Conservation (phyloP, 257 asterid species). For the Solanum chaucha region DNA sequence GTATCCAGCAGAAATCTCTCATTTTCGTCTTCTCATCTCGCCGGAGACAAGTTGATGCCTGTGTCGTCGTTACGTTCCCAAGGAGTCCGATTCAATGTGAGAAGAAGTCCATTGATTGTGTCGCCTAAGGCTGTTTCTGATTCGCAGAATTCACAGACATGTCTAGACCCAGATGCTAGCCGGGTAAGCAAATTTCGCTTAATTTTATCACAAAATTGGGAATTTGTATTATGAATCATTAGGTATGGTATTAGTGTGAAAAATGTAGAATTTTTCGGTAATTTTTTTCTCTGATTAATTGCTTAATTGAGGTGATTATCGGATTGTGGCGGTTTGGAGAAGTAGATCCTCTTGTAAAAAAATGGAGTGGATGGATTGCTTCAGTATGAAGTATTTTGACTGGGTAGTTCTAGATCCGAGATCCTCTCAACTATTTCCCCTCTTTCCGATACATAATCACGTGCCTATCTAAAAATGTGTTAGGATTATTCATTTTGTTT, state of each 20-base stretch:
- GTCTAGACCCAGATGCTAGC: slow-evolving; percentile 94
- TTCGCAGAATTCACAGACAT: slow-evolving; percentile 84
- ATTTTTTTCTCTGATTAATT: not conserved
- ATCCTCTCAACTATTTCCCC: not conserved
- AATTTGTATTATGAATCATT: not conserved
- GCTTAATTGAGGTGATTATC: not conserved
- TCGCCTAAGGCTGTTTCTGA: slow-evolving; percentile 90
- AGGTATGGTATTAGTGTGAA: not conserved
- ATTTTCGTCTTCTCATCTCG: slow-evolving; percentile 33
- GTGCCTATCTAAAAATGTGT: not conserved
- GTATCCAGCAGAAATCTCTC: slow-evolving; percentile 39
- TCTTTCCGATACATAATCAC: not conserved
- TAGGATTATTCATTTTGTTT: not conserved
- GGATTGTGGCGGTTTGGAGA: not conserved
- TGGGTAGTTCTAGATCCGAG: slow-evolving; percentile 2
- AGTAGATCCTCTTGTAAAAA: not conserved
- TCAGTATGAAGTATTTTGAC: not conserved
- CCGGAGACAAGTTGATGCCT: slow-evolving; percentile 26
- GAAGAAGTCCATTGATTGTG: slow-evolving; percentile 33
- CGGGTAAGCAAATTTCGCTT: slow-evolving; percentile 23
- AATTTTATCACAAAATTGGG: not conserved
- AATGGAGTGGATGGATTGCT: not conserved
- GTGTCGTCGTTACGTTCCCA: not conserved
- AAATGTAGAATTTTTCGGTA: not conserved
- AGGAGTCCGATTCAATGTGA: slow-evolving; percentile 15